Base-by-base conservation (phyloP, 108 stramenopile species). In the Skeletonema grethae region DNA sequence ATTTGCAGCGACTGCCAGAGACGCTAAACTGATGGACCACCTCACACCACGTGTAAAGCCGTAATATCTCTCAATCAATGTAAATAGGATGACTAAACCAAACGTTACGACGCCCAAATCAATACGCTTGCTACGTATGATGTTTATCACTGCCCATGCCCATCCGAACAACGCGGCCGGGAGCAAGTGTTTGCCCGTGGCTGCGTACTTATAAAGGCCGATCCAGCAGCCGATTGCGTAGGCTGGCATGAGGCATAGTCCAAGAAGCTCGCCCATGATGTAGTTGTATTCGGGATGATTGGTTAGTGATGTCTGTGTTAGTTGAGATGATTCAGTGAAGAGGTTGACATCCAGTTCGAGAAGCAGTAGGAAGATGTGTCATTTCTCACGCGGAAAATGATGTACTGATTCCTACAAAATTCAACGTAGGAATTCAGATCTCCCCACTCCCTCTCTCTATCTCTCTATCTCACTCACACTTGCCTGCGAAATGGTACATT, bases 101-200 rank as follows among this genome's bases (percentile, higher is more conserved):
- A 79, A 79, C 3, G 78, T 69, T 8, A 79, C 61, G 16, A 73
- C 61, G 16, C 78, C 78, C 13, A 79, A 67, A 63, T 79, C 78
- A 18, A 79, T 55, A 29, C 72, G 66, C 35, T 63, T 62, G 20
- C 45, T 68, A 11, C 63, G 67, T 0, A 57, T 24, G 16, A 68
- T 72, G 56, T 79, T 79, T 13, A 79, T 32, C 15, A 24, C 32
- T 1, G 78, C 78, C 78, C 78, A 79, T 0, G 73, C 5, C 78
- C 78, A 79, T 12, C 78, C 78, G 24, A 79, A 25, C 18, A 61
- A 6, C 2, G 78, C 43, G 12, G 69, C 58, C 1, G 71, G 67
- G 0, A 79, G 55, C 10, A 79, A 46, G 39, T 72, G 66, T 58
- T 57, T 61, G 13, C 78, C 78, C 12, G 67, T 62, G 9, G 32